Evolutionary conservation across 495 filamentous ascomycete species (phyloP).

Genomic region (Penicillium parvum): DNA sequence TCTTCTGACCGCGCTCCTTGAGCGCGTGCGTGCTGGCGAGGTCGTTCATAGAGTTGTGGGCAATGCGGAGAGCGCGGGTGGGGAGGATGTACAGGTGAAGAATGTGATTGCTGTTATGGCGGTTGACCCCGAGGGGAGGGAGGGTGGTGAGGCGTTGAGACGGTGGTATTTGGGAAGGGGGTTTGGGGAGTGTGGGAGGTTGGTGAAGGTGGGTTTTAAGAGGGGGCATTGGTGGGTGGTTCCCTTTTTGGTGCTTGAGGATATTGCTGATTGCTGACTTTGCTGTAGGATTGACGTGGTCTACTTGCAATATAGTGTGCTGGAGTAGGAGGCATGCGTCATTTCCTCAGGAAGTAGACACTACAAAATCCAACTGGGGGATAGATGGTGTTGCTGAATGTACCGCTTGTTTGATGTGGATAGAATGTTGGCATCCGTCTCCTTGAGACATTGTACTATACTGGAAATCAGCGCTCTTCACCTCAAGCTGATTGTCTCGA

Average conservation of each 20-base stretch:
- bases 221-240: slow-evolving; percentile 15
- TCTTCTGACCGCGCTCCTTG: slow-evolving; percentile 15
- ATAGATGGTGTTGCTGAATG: too few relatives aligned
- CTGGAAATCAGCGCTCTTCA: too few relatives aligned
- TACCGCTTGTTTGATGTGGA: too few relatives aligned
- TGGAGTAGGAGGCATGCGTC: too few relatives aligned
- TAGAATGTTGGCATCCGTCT: too few relatives aligned
- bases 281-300: slow-evolving; percentile 18
- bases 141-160: slow-evolving; percentile 18
- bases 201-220: slow-evolving; percentile 25
- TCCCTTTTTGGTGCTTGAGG: not conserved
- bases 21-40: not conserved
- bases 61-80: too few relatives aligned
- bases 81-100: slow-evolving; percentile 9
- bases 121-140: slow-evolving; percentile 21
- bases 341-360: too few relatives aligned
- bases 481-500: too few relatives aligned
- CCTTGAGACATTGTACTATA: too few relatives aligned
- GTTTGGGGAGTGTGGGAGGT: slow-evolving; percentile 23
- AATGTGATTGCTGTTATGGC: slow-evolving; percentile 29
- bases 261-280: not conserved
- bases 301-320: slow-evolving; percentile 13
- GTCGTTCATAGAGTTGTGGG: slow-evolving; percentile 8
- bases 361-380: too few relatives aligned
- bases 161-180: slow-evolving; percentile 23